Evolutionary conservation across 192 early-diverging fungal genomes (phyloP).

Genomic region (Chytriomyces hyalinus): DNA sequence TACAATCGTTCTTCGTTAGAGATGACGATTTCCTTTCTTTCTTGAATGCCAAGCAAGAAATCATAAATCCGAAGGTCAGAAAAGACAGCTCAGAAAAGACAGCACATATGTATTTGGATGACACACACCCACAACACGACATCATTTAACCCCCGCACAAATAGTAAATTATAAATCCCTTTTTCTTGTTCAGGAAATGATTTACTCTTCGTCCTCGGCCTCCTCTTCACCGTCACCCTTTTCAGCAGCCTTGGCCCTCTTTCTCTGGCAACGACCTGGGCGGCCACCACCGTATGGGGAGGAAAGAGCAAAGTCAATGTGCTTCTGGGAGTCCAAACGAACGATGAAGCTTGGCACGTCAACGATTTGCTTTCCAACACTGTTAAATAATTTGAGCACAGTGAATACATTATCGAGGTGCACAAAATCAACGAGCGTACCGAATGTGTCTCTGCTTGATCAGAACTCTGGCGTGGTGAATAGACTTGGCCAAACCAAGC

Average conservation of each 20-base stretch:
- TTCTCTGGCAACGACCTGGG: constrained; percentile 95
- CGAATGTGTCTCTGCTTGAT: constrained; percentile 99
- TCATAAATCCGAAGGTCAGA: too few relatives aligned
- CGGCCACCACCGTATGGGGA: constrained; percentile 98
- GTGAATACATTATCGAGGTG: background rate
- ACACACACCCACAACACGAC: too few relatives aligned
- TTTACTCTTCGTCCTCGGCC: constrained; percentile 56
- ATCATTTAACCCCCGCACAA: too few relatives aligned
- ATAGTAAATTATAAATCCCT: too few relatives aligned
- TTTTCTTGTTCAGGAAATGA: background rate
- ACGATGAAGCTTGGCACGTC: constrained; percentile 96
- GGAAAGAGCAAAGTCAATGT: constrained; percentile 81
- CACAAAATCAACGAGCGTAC: constrained; percentile 41
- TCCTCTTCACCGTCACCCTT: constrained; percentile 29
- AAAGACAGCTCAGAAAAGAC: too few relatives aligned
- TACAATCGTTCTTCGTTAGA: too few relatives aligned
- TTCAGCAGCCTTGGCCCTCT: constrained; percentile 79
- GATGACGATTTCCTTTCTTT: too few relatives aligned
- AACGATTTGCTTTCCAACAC: constrained; percentile 96
- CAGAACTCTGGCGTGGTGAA: constrained; percentile 98
- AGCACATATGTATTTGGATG: too few relatives aligned
- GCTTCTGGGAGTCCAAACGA: constrained; percentile 83
- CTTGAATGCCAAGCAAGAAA: too few relatives aligned
- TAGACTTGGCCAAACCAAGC: constrained; percentile 95
- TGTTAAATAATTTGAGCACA: background rate